Conservation (phyloP, 805 yeast species). For the Ogataea degrootiae region DNA sequence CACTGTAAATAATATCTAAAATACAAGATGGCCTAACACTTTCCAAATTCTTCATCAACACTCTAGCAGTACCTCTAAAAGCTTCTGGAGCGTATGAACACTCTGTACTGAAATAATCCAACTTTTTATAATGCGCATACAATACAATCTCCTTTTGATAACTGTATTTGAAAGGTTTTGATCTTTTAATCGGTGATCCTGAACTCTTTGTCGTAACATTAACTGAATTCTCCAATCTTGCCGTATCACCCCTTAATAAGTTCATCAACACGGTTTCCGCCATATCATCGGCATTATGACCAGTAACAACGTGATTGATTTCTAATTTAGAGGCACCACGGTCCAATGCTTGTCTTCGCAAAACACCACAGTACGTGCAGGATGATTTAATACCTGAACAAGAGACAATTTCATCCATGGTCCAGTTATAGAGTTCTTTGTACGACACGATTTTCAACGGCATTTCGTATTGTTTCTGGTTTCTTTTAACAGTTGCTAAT, state of each 20-base stretch:
- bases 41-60: slow-evolving; percentile 84
- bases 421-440: slow-evolving; percentile 90
- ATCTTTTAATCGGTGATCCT: slow-evolving; percentile 87
- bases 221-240: slow-evolving; percentile 84
- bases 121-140: slow-evolving; percentile 92
- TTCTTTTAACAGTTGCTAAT: slow-evolving; percentile 91
- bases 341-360: slow-evolving; percentile 93
- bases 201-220: slow-evolving; percentile 75
- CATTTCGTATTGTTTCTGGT: slow-evolving; percentile 62
- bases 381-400: slow-evolving; percentile 91
- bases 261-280: slow-evolving; percentile 98
- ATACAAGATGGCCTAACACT: slow-evolving; percentile 89
- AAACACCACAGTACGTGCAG: slow-evolving; percentile 97
- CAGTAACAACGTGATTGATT: slow-evolving; percentile 90
- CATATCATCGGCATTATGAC: slow-evolving; percentile 99
- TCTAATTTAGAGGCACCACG: slow-evolving; percentile 88
- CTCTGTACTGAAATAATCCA: slow-evolving; percentile 95
- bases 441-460: slow-evolving; percentile 57
- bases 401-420: slow-evolving; percentile 96
- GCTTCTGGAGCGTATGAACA: slow-evolving; percentile 99
- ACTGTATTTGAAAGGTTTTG: slow-evolving; percentile 93
- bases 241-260: slow-evolving; percentile 90
- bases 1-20: slow-evolving; percentile 89
- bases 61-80: slow-evolving; percentile 94
- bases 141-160: slow-evolving; percentile 96